Evolutionary conservation across 768 basidiomycete species (phyloP), one percentile per base, ranked within the genome.

Genomic region (Panellus pusillus): DNA sequence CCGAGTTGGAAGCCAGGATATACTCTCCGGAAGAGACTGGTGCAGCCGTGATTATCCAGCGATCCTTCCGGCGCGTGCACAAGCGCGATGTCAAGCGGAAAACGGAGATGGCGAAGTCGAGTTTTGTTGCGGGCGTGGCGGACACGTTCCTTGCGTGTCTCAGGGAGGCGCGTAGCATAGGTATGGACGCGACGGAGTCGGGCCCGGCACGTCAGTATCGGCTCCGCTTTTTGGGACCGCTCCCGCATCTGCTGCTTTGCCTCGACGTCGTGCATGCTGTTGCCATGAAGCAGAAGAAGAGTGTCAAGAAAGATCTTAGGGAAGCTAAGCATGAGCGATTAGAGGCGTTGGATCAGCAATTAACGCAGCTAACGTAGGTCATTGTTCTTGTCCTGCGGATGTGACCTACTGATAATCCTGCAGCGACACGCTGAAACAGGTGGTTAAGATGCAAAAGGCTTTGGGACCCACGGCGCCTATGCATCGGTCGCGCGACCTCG

Each of bases 181-280:
- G 7, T 3, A 35, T 67, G 27, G 47, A 51, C 3, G 73, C 32
- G 14, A 14, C 32, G 14, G 32, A 35, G 14, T 8, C 32, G 14
- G 32, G 75, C 74, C 32, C 53, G 31, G 50, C 48, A 20, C 59
- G 55, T 6, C 54, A 50, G 15, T 79, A 81, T 53, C 69, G 68
- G 13, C 50, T 62, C 0, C 63, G 75, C 13, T 78, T 74, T 58
- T 61, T 69, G 7, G 70, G 71, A 2, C 69, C 70, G 38, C 64
- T 80, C 8, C 75, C 78, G 1, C 73, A 70, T 46, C 57, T 79
- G 27, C 62, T 78, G 3, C 55, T 74, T 2, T 77, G 72, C 55
- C 66, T 80, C 27, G 73, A 79, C 43, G 48, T 63, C n/a, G 61
- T 65, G 18, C 62, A 70, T 11, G 35, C 60, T 1, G 24, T 65